Evolutionary conservation across 306 rosid species (phyloP), one percentile per base, ranked within the genome.

Genomic region (Dalbergia cultrata): DNA sequence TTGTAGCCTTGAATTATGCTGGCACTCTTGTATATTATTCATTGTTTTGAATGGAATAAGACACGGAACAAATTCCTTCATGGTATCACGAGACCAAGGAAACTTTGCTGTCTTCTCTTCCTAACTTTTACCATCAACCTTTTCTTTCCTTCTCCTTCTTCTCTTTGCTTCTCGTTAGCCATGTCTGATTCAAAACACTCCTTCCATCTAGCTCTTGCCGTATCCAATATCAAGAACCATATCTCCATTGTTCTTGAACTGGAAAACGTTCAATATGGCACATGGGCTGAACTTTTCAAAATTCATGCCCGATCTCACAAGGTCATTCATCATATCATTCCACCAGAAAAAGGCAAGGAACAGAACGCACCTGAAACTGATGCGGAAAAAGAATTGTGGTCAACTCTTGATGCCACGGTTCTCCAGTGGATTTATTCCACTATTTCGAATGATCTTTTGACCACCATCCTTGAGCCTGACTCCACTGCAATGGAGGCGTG

Each of bases 241-340:
- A 26, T 26, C 31, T 26, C 3, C 3, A 2, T 26, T 3, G 31
- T 26, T 26, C 31, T 47, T 13, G 60, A 70, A 21, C 8, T 70
- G 60, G 74, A 70, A 26, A 47, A 49, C 14, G 26, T 47, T 26
- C 60, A 70, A 14, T 70, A 22, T 70, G 60, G 22, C 0, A 70
- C 45, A 5, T 67, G 72, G 72, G 71, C 16, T 18, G 72, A 67
- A 67, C 72, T 67, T 6, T 67, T 67, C 54, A 43, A 49, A 26
- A 47, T 73, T 22, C 67, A 73, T 7, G 54, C 41, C 1, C 16
- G 9, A 3, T 73, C 67, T 10, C 67, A 73, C 13, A 56, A 2
- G 31, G 31, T 26, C 31, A 26, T 26, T 26, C 31, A 26, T 26
- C 3, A 26, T 26, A 26, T 26, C 41, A 57, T 39, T 8, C 53